Percentiles rank a stretch among this genome's conserved stretches.
Evolutionary conservation across 2,329 filamentous ascomycete species (phyloP).

Genomic region (Scedosporium aurantiacum): DNA sequence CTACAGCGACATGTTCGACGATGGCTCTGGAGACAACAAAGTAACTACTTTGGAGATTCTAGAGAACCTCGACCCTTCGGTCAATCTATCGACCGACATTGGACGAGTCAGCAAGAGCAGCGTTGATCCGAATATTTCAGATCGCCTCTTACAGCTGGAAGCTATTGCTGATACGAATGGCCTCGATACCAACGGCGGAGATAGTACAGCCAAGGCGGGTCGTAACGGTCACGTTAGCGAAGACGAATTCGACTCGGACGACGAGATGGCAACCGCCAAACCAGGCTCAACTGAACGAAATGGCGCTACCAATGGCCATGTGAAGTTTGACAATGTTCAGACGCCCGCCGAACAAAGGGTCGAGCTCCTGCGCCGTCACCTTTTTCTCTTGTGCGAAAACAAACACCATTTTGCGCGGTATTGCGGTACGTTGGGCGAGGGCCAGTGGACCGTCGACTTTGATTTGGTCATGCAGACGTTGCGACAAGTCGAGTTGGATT

Average conservation of each 20-base stretch:
- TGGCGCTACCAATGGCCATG: constrained; percentile 22
- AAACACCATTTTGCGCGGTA: constrained; percentile 57
- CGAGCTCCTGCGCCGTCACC: constrained; percentile 47
- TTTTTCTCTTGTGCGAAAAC: constrained; percentile 62
- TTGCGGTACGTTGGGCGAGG: constrained; percentile 49
- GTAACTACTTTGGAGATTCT: constrained; percentile 28
- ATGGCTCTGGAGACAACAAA: constrained; percentile 12
- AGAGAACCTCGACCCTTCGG: constrained; percentile 36
- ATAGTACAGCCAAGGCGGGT: background rate
- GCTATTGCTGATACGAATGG: constrained; percentile 8
- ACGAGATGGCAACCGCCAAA: background rate
- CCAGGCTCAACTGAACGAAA: constrained; percentile 14
- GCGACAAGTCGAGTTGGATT: constrained; percentile 69
- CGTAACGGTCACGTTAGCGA: constrained; percentile 15
- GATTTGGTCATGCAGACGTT: constrained; percentile 58
- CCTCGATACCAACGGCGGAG: constrained; percentile 20
- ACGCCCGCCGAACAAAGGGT: constrained; percentile 34
- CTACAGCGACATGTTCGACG: constrained; percentile 17
- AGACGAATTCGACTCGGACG: constrained; percentile 21
- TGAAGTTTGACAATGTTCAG: constrained; percentile 40
- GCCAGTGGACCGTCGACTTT: constrained; percentile 79
- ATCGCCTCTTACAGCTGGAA: constrained; percentile 30
- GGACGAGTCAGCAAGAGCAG: constrained; percentile 40
- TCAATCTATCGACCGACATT: constrained; percentile 46
- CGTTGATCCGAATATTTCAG: constrained; percentile 24